phyloP scores from a whole-genome alignment of 768 basidiomycete genomes.

The Boletus pseudo-olivaceus region DNA sequence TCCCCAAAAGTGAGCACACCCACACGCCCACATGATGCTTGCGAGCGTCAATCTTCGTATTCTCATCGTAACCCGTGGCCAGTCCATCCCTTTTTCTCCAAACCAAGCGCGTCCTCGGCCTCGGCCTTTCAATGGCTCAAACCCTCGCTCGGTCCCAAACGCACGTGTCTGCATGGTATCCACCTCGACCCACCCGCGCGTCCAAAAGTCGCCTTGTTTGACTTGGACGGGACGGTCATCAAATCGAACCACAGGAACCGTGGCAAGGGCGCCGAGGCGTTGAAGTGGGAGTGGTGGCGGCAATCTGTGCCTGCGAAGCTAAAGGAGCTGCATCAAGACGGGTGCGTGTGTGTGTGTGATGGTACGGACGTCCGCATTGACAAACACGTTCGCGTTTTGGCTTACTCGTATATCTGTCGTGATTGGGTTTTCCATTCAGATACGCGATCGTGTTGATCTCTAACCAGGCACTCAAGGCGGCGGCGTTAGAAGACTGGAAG shows the following conservation, averaged over 20 bases:
- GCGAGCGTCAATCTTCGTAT: neutral
- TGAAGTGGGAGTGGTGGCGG: slow-evolving; percentile 67
- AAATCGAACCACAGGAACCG: slow-evolving; percentile 37
- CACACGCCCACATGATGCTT: neutral
- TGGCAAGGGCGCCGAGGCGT: slow-evolving; percentile 32
- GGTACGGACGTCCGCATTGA: neutral
- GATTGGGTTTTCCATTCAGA: slow-evolving; percentile 32
- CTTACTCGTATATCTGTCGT: neutral
- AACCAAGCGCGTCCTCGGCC: slow-evolving; percentile 11
- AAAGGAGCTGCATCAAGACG: slow-evolving; percentile 51
- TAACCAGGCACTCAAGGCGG: slow-evolving; percentile 64
- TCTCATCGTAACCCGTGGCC: neutral
- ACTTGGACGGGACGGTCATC: slow-evolving; percentile 87
- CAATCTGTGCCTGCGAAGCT: slow-evolving; percentile 58
- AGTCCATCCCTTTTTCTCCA: slow-evolving; percentile 45
- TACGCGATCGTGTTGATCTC: slow-evolving; percentile 74
- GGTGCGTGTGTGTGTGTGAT: slow-evolving; percentile 47
- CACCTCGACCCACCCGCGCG: slow-evolving; percentile 33
- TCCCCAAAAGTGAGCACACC: slow-evolving; percentile 25
- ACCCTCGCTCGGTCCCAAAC: slow-evolving; percentile 33
- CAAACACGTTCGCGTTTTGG: neutral
- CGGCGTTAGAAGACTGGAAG: slow-evolving; percentile 62
- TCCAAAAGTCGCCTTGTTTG: slow-evolving; percentile 73
- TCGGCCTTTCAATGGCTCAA: slow-evolving; percentile 32
- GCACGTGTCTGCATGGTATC: slow-evolving; percentile 35